phyloP scores from a whole-genome alignment of 768 basidiomycete genomes.

The Ramaria sp. region DNA sequence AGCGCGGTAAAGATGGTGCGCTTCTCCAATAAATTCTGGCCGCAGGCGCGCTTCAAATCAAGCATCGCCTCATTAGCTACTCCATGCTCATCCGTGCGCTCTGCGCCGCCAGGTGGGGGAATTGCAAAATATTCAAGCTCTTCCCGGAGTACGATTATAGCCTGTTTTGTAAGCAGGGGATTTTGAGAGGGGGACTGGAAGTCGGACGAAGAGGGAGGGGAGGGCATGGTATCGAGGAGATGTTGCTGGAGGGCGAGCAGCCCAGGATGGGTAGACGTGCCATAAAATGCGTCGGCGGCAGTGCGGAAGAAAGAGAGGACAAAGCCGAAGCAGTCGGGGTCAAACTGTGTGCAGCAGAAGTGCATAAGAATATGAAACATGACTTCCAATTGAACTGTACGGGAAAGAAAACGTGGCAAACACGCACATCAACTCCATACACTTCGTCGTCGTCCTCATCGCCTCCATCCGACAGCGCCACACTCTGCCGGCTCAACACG shows the following conservation, averaged over 20 bases:
- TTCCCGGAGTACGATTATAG: conserved; percentile 95
- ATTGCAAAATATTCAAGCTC: conserved; percentile 98
- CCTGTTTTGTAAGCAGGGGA: conserved; percentile 89
- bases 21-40: conserved; percentile 79
- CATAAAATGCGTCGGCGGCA: conserved; percentile 89
- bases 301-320: conserved; percentile 86
- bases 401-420: too few relatives aligned
- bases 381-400: not conserved
- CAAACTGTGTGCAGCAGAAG: conserved; percentile 53
- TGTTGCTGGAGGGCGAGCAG: conserved; percentile 72
- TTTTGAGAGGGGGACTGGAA: conserved; percentile 69
- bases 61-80: conserved; percentile 69
- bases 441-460: conserved; percentile 86
- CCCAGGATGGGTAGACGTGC: conserved; percentile 61
- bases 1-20: conserved; percentile 93
- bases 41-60: conserved; percentile 77
- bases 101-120: conserved; percentile 56
- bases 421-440: conserved; percentile 90
- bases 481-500: conserved; percentile 81
- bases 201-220: conserved; percentile 28
- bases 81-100: conserved; percentile 66
- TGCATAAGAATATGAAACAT: not conserved
- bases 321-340: conserved; percentile 92
- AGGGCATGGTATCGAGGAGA: conserved; percentile 51
- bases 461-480: conserved; percentile 61